These are phyloP conservation scores for Salvia hispanica DNA, from an alignment of 257 asterid species.

Conservation along the genomic window DNA sequence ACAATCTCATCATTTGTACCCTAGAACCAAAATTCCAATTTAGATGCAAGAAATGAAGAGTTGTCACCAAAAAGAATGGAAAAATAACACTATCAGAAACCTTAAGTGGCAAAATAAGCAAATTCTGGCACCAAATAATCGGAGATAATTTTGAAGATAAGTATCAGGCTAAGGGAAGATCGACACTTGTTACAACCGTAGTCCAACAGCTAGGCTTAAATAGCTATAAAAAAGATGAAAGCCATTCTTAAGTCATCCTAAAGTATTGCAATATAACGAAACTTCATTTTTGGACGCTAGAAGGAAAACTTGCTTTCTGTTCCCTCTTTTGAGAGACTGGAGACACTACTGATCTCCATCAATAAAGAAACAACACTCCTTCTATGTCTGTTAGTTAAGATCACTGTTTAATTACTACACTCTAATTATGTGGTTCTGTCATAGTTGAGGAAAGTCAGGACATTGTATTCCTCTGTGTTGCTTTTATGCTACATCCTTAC, in stretches of 20 bases:
- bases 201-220: not conserved
- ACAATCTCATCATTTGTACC: constrained; percentile 91
- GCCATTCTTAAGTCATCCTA: not conserved
- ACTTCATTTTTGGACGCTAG: too few species aligned
- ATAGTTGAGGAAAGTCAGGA: not conserved
- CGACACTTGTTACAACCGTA: not conserved
- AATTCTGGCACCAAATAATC: not conserved
- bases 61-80: not conserved
- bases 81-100: not conserved
- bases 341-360: not conserved
- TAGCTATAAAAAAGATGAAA: not conserved
- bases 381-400: not conserved
- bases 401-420: too few species aligned
- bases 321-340: not conserved
- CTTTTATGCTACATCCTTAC: too few species aligned
- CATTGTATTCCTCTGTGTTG: too few species aligned
- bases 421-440: not conserved
- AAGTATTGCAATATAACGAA: not conserved
- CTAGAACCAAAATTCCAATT: constrained; percentile 42
- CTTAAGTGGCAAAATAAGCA: not conserved
- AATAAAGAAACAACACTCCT: not conserved
- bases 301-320: too few species aligned
- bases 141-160: not conserved
- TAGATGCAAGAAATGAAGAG: not conserved
- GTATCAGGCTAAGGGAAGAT: not conserved